These are phyloP conservation scores for Flueggea neowawraea DNA, from an alignment of 441 rosid species.

Conservation along the genomic window DNA sequence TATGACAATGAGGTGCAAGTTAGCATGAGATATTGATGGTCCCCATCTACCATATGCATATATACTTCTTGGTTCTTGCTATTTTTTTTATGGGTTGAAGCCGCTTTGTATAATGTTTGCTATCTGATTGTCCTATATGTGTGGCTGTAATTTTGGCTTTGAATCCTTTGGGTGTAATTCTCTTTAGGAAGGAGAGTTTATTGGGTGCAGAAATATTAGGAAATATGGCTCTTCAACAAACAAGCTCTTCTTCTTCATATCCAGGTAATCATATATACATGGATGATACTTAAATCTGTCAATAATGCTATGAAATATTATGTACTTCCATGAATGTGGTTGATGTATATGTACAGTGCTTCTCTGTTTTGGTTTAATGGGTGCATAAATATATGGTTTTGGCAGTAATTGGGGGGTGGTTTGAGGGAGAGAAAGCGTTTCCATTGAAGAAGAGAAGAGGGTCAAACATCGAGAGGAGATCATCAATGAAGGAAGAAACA, in stretches of 20 bases:
- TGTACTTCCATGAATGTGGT: too few species aligned
- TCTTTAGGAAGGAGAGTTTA: conserved; percentile 18
- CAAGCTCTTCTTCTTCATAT: conserved; percentile 16
- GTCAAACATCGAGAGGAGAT: conserved; percentile 36
- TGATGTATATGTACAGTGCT: conserved; percentile 2
- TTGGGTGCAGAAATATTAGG: conserved; percentile 26
- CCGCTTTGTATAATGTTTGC: not conserved
- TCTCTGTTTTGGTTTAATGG: too few species aligned
- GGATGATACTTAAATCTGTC: too few species aligned
- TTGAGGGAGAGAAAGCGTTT: conserved; percentile 38
- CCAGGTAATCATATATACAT: conserved; percentile 25
- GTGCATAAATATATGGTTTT: conserved; percentile 2
- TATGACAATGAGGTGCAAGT: conserved; percentile 60
- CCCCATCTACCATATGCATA: conserved; percentile 35
- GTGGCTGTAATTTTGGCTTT: conserved; percentile 18
- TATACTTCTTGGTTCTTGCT: conserved; percentile 8
- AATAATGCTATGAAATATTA: too few species aligned
- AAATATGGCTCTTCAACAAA: conserved; percentile 15
- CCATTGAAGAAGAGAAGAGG: conserved; percentile 65
- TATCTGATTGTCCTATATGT: not conserved
- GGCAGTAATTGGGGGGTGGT: conserved; percentile 31
- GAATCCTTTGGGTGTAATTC: conserved; percentile 26
- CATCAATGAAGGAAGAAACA: conserved; percentile 17
- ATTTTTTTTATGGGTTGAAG: conserved; percentile 17
- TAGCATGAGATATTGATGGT: conserved; percentile 76